Conservation (phyloP, 441 rosid species). For the Erodium trifolium region DNA sequence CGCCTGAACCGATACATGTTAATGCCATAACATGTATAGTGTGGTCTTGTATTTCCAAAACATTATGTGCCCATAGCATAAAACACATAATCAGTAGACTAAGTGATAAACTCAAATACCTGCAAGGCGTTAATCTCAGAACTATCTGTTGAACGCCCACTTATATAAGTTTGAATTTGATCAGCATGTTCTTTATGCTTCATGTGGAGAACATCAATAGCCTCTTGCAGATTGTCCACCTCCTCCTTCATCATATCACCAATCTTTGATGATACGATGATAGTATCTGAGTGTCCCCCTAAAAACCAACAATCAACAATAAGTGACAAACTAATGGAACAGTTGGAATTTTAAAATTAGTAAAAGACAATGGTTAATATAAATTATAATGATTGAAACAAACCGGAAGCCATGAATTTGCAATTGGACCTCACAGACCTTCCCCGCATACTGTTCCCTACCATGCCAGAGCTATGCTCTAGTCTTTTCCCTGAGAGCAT, state of each 20-base stretch:
- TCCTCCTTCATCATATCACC: slow-evolving; percentile 82
- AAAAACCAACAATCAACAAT: slow-evolving; percentile 16
- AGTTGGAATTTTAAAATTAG: background rate
- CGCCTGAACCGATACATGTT: background rate
- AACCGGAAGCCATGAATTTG: slow-evolving; percentile 20
- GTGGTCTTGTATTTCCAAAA: slow-evolving; percentile 1
- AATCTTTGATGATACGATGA: slow-evolving; percentile 49
- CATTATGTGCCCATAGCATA: slow-evolving; percentile 8
- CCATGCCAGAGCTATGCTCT: slow-evolving; percentile 42
- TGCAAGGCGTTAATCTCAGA: slow-evolving; percentile 65
- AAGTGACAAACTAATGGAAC: slow-evolving; percentile 9
- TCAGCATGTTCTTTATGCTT: slow-evolving; percentile 56
- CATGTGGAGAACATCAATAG: slow-evolving; percentile 48
- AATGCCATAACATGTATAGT: slow-evolving; percentile 9
- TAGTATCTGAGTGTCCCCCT: slow-evolving; percentile 39
- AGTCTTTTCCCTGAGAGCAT: slow-evolving; percentile 51
- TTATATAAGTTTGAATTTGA: slow-evolving; percentile 39
- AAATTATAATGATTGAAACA: slow-evolving; percentile 19
- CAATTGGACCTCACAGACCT: slow-evolving; percentile 45
- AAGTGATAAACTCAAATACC: slow-evolving; percentile 34
- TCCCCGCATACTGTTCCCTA: slow-evolving; percentile 40
- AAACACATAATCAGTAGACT: background rate
- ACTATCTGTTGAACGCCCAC: slow-evolving; percentile 51
- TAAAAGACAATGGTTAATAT: slow-evolving; percentile 19
- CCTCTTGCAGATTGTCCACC: slow-evolving; percentile 50